Evolutionary conservation across 2,329 filamentous ascomycete species (phyloP), one percentile per base, ranked within the genome.

Genomic region (Penicillium polonicum): DNA sequence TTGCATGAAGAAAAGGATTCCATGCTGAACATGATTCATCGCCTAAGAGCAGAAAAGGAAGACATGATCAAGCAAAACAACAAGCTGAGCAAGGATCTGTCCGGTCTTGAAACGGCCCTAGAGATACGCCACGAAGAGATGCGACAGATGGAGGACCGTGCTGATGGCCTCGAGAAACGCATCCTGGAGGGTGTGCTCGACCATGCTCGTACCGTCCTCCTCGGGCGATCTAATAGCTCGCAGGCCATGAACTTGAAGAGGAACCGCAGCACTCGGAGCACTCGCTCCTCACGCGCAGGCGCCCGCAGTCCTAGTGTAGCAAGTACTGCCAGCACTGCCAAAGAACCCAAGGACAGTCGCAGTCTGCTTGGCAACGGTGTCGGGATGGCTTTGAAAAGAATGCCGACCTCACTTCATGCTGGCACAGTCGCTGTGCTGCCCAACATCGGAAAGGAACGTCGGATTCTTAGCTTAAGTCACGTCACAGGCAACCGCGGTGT

Each of bases 151-250:
- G 93, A 97, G 72, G 80, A 84, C 12, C 89, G 93, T 61, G 94
- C 93, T 3, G 92, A 97, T 72, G 85, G 86, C 4, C 82, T 99
- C 25, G 94, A 99, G 77, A 89, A 92, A 52, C 88, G 94, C 27
- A 96, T 99, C 65, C 79, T 99, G 33, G 93, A 97, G 64, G 92
- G 93, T 27, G 91, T 97, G 61, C 95, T 99, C 78, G 92, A 97
- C 67, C 93, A 97, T 72, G 97, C 93, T 21, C 89, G 93, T 46
- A 74, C 71, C 7, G 87, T 93, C 27, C 82, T 97, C n/a, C 84
- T 97, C 57, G 89, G 94, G 43, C 73, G 79, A 81, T 86, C 64
- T 88, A 90, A 77, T 78, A 83, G 53, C 69, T 72, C 69, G 35
- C 77, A 73, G 68, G 72, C 70, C 64, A 80, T 83, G 79, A 81